Conservation (phyloP, 164 flowering plant genomes). For the Dillenia suffruticosa region DNA sequence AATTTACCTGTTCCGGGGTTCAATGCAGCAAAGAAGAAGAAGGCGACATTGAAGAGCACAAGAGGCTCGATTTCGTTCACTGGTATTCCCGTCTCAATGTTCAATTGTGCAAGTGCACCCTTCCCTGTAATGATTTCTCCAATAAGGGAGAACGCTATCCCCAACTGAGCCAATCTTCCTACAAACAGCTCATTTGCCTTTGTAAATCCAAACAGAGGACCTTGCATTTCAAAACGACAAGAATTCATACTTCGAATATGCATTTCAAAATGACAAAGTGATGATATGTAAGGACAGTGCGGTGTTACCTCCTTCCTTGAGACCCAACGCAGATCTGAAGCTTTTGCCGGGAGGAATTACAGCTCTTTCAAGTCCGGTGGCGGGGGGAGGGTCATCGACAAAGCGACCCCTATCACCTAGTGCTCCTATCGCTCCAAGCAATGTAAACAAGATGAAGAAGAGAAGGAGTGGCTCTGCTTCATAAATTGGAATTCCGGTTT, state of each 20-base stretch:
- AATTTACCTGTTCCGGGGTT: conserved; percentile 97
- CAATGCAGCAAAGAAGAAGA: conserved; percentile 93
- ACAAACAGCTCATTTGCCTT: conserved; percentile 95
- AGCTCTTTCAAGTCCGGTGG: conserved; percentile 67
- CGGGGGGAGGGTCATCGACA: conserved; percentile 74
- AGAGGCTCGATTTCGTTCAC: conserved; percentile 87
- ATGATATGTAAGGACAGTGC: no score
- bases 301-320: conserved; percentile 71
- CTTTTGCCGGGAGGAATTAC: conserved; percentile 86
- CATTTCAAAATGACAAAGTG: neutral
- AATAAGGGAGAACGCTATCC: conserved; percentile 89
- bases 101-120: conserved; percentile 89
- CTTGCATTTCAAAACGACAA: conserved; percentile 22
- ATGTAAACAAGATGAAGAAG: conserved; percentile 91
- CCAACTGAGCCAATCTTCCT: conserved; percentile 97
- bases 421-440: conserved; percentile 96
- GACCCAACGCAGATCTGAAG: conserved; percentile 65
- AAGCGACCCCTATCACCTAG: conserved; percentile 89
- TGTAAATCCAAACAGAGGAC: conserved; percentile 94
- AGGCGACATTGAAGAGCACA: conserved; percentile 71
- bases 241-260: neutral
- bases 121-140: conserved; percentile 96
- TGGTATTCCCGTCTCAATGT: conserved; percentile 96
- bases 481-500: conserved; percentile 92
- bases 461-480: conserved; percentile 97